Conservation (phyloP, 352 stramenopile species). For the Pythium periplocum region DNA sequence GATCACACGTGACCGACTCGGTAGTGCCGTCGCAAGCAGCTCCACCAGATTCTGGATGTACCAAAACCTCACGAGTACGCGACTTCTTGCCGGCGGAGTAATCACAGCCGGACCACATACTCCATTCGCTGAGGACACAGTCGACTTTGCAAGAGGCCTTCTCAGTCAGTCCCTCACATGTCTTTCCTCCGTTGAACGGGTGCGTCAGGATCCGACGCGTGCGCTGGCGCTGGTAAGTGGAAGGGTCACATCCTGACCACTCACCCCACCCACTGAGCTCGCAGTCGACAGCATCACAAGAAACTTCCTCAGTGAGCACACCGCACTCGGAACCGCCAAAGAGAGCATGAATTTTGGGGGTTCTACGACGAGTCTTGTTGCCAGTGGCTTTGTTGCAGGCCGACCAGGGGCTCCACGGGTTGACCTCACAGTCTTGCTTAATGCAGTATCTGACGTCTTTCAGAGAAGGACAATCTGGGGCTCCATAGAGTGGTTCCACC, state of each 20-base stretch:
- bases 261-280: conserved; percentile 34
- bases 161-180: conserved; percentile 21
- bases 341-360: conserved; percentile 30
- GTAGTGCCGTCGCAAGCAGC: conserved; percentile 16
- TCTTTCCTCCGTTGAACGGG: conserved; percentile 27
- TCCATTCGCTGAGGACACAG: conserved; percentile 46
- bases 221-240: conserved; percentile 26
- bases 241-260: conserved; percentile 43
- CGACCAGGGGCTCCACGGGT: conserved; percentile 24
- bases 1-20: conserved; percentile 30
- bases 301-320: conserved; percentile 26
- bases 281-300: conserved; percentile 37
- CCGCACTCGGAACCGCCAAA: conserved; percentile 36
- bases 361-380: conserved; percentile 24
- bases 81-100: conserved; percentile 35
- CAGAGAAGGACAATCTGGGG: conserved; percentile 14
- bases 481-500: conserved; percentile 30
- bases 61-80: conserved; percentile 28
- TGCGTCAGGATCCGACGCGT: conserved; percentile 29
- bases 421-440: conserved; percentile 40
- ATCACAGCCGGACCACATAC: conserved; percentile 41
- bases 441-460: conserved; percentile 25
- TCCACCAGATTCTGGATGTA: conserved; percentile 22
- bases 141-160: conserved; percentile 30
- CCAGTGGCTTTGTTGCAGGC: conserved; percentile 18